Evolutionary conservation across 768 basidiomycete species (phyloP).

Genomic region (Lepiota brunneoincarnata): DNA sequence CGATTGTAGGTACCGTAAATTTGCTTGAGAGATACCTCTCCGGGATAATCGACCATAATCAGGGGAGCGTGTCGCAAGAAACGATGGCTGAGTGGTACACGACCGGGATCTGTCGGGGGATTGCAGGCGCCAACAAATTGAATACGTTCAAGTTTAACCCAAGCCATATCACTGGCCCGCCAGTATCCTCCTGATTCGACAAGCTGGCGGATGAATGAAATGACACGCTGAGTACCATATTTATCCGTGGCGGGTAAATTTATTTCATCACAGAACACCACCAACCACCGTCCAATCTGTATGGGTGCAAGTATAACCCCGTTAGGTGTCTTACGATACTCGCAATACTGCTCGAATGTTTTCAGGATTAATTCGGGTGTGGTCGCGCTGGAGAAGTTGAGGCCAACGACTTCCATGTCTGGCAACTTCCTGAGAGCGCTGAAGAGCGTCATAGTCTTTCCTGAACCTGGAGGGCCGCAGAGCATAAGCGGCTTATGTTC

Average conservation of each 20-base stretch:
- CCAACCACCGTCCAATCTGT: conserved; percentile 96
- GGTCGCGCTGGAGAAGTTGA: conserved; percentile 99
- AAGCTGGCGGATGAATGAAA: conserved; percentile 96
- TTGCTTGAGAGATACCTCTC: conserved; percentile 93
- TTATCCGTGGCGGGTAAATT: conserved; percentile 96
- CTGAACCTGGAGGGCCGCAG: conserved; percentile 99
- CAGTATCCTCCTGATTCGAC: conserved; percentile 95
- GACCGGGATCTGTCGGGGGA: conserved; percentile 97
- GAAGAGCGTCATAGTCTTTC: conserved; percentile 99
- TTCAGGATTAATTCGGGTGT: conserved; percentile 97
- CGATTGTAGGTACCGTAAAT: conserved; percentile 99
- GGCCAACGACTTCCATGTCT: conserved; percentile 97
- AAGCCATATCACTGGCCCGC: conserved; percentile 91
- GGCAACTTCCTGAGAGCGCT: conserved; percentile 96
- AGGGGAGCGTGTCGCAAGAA: conserved; percentile 97
- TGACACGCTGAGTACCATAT: conserved; percentile 97
- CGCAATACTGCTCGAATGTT: conserved; percentile 99
- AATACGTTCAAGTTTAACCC: conserved; percentile 98
- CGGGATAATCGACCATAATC: conserved; percentile 99
- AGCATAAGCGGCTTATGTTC: conserved; percentile 98
- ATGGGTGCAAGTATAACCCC: conserved; percentile 93
- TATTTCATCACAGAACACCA: conserved; percentile 99
- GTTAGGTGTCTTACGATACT: conserved; percentile 97
- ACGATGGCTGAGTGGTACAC: conserved; percentile 95
- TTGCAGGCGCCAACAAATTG: conserved; percentile 99